Evolutionary conservation across 306 rosid species (phyloP), one percentile per base, ranked within the genome.

Genomic region (Pyrus communis): DNA sequence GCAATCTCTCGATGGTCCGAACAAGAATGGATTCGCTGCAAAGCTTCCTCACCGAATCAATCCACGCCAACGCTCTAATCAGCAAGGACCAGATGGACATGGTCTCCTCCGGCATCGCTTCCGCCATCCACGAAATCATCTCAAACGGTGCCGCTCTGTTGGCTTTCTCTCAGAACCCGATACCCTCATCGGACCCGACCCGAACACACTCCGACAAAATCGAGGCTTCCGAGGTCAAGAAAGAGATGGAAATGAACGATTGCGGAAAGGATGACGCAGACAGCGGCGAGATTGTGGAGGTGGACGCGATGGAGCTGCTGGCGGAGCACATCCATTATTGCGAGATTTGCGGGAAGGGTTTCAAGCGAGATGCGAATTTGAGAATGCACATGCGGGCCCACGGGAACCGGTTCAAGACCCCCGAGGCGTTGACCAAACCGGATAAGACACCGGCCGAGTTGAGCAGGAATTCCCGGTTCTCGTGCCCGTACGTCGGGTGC

Each of bases 371-470:
- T 45, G 98, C 98, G 73, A 94, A 94, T 63, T 81, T 94, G 72
- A 82, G 98, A 42, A 91, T 94, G 97, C 98, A 94, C 77, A 94
- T 88, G 98, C 82, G 98, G 6, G 97, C 98, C 3, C 98, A 94
- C 76, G 98, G 98, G 9, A 82, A 91, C 68, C 83, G 64, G 72
- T 91, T 87, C 89, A 94, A 94, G 75, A 91, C 96, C 7, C 86
- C 71, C 3, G 96, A 94, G 76, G 97, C 97, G 0, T 71, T 91
- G 12, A 89, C 90, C 38, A 88, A 84, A 73, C 98, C 97, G 14
- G 31, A 19, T 6, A 27, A 62, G 71, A 46, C 10, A 19, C 0
- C 28, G 21, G 3, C 7, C 18, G 55, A 40, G 70, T 15, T 67
- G 80, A 11, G 38, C 73, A 2, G 76, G 75, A 17, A 58, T 51